These are phyloP conservation scores for Colletotrichum sp. DNA, from an alignment of 2,329 filamentous ascomycete species.

Conservation along the genomic window DNA sequence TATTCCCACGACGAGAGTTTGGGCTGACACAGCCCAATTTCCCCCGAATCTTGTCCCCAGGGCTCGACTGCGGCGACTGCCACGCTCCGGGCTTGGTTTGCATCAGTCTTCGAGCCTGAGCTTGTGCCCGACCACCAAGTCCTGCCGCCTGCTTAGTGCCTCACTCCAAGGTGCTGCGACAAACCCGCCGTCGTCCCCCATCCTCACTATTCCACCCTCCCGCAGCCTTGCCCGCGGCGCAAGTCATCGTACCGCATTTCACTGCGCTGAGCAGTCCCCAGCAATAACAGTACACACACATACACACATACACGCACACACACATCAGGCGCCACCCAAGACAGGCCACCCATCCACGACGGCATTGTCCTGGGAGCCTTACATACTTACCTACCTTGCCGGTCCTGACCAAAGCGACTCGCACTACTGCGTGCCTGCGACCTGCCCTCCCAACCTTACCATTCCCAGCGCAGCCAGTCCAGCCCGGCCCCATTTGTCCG, in stretches of 20 bases:
- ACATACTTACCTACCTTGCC: background rate
- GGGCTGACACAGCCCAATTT: conserved; percentile 22
- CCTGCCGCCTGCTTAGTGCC: background rate
- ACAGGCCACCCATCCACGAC: background rate
- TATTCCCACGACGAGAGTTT: conserved; percentile 18
- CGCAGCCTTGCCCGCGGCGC: background rate
- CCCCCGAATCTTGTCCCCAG: conserved; percentile 6
- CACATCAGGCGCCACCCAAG: background rate
- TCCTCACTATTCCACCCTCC: background rate
- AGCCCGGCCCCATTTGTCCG: conserved; percentile 18
- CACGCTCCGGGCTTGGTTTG: background rate
- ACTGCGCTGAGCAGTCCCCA: background rate
- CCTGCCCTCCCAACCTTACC: background rate
- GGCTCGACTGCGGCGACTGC: background rate
- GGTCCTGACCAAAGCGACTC: background rate
- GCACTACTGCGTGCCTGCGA: conserved; percentile 5
- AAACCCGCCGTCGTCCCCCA: background rate
- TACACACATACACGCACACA: background rate
- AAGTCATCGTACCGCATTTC: background rate
- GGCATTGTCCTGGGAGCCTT: background rate
- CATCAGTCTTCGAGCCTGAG: background rate
- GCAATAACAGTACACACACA: background rate
- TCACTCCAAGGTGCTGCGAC: background rate
- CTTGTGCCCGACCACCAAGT: background rate
- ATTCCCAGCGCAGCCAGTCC: conserved; percentile 2